phyloP scores from a whole-genome alignment of 139 green algal genomes.

The Chlamydomonas schloesseri region DNA sequence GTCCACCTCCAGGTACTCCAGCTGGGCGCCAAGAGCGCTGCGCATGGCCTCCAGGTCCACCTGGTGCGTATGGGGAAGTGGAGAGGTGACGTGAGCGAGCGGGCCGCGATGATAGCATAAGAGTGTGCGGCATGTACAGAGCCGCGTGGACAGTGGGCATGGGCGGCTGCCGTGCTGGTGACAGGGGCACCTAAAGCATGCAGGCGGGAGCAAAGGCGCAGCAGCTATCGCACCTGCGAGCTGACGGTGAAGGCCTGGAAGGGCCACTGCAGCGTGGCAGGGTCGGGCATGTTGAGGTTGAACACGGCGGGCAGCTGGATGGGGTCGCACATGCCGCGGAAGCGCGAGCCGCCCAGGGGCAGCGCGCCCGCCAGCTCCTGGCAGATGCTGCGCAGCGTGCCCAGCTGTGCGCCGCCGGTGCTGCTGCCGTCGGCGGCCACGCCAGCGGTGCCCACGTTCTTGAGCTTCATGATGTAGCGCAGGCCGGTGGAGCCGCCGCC shows the following conservation, averaged over 20 bases:
- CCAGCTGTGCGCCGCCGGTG: slow-evolving; percentile 18
- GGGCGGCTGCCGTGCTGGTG: too few relatives aligned
- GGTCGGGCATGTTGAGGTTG: neutral
- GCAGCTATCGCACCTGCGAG: slow-evolving; percentile 43
- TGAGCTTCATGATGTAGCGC: slow-evolving; percentile 64
- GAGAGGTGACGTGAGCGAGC: too few relatives aligned
- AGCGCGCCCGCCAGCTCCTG: slow-evolving; percentile 32
- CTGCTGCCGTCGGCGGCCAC: too few relatives aligned
- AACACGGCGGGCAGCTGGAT: slow-evolving; percentile 14
- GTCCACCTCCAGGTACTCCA: slow-evolving; percentile 71
- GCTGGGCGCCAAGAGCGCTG: slow-evolving; percentile 12
- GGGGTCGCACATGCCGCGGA: slow-evolving; percentile 33
- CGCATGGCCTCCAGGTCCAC: slow-evolving; percentile 65
- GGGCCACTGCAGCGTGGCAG: slow-evolving; percentile 23
- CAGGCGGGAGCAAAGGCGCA: too few relatives aligned
- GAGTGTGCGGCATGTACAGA: too few relatives aligned
- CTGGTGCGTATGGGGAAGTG: too few relatives aligned
- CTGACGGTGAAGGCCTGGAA: slow-evolving; percentile 59
- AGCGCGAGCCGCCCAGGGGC: slow-evolving; percentile 6
- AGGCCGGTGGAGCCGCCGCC: neutral
- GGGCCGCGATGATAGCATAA: too few relatives aligned
- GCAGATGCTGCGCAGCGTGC: slow-evolving; percentile 52
- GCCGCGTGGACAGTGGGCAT: too few relatives aligned
- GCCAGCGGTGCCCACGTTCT: neutral
- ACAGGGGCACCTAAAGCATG: too few relatives aligned